phyloP scores from a whole-genome alignment of 2,329 filamentous ascomycete genomes.

The Metarhizium rileyi region DNA sequence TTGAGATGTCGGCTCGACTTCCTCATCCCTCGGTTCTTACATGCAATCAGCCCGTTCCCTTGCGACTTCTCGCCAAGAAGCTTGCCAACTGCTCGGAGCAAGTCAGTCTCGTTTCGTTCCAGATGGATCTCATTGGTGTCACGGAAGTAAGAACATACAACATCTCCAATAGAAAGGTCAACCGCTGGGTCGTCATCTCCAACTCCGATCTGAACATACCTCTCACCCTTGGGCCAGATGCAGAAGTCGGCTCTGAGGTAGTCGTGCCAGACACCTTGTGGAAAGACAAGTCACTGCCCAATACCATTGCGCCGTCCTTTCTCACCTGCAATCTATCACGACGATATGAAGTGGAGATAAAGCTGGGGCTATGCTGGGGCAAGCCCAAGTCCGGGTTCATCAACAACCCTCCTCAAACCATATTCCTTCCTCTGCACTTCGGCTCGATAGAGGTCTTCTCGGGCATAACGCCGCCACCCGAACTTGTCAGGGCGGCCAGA shows the following conservation, averaged over 20 bases:
- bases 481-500: conserved; percentile 55
- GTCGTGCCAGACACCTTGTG: conserved; percentile 64
- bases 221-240: conserved; percentile 46
- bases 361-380: conserved; percentile 68
- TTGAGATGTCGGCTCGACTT: conserved; percentile 69
- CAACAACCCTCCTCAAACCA: conserved; percentile 42
- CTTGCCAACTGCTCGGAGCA: conserved; percentile 57
- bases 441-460: conserved; percentile 70
- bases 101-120: conserved; percentile 66
- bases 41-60: conserved; percentile 75
- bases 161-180: conserved; percentile 57
- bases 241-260: conserved; percentile 54
- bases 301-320: conserved; percentile 80
- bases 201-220: conserved; percentile 62
- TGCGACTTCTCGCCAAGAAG: conserved; percentile 73
- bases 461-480: conserved; percentile 71
- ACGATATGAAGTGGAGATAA: conserved; percentile 74
- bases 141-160: conserved; percentile 75
- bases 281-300: conserved; percentile 64
- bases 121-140: conserved; percentile 71
- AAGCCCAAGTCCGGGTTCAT: conserved; percentile 31
- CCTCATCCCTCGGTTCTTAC: conserved; percentile 84
- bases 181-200: conserved; percentile 67
- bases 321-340: conserved; percentile 79
- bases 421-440: conserved; percentile 71